Base-by-base conservation (phyloP, 192 early-diverging fungal species). In the Backusella morwellensis region DNA sequence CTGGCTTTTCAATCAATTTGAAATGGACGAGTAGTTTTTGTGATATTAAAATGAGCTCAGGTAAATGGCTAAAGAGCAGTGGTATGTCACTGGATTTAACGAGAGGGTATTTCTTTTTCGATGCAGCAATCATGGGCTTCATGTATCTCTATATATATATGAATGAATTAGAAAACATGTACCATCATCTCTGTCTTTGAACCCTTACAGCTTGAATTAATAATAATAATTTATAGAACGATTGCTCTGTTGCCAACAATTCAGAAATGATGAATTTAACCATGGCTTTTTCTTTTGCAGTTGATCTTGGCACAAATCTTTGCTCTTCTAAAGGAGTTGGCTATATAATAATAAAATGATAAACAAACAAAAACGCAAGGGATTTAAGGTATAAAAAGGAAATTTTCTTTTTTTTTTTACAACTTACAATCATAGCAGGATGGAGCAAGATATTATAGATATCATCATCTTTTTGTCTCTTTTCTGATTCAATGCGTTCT, bases 51-150 rank as follows among this genome's bases (percentile, higher is more conserved):
- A 79, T 73, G 3, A 82, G 34, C 40, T 77, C 83, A 26, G 70
- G 32, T 6, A 84, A 52, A 52, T 84, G 80, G 38, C 75, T 78
- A 73, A 82, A 84, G 11, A 84, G 56, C 35, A 82, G 70, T 17
- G 40, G 63, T 5, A 84, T 74, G 67, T 84, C 83, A 12, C 41
- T 71, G 44, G 78, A 50, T 41, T 79, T 82, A 1, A 84, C 66
- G 9, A 82, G 69, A 40, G 83, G 78, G 34, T 70, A 44, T 36
- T 78, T 66, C 44, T 52, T n/a, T 71, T 75, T 77, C 1, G 83
- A 75, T 15, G 83, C 75, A 11, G 82, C 54, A 9, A 82, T 36
- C 41, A 79, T 77, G 23, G 81, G 81, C 32, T 82, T 70, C 83
- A 84, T 84, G 29, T 82, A 82, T 34, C 63, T 74, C 83, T 84